phyloP scores from a whole-genome alignment of 192 early-diverging fungal species.

The Rhizophlyctis rosea region DNA sequence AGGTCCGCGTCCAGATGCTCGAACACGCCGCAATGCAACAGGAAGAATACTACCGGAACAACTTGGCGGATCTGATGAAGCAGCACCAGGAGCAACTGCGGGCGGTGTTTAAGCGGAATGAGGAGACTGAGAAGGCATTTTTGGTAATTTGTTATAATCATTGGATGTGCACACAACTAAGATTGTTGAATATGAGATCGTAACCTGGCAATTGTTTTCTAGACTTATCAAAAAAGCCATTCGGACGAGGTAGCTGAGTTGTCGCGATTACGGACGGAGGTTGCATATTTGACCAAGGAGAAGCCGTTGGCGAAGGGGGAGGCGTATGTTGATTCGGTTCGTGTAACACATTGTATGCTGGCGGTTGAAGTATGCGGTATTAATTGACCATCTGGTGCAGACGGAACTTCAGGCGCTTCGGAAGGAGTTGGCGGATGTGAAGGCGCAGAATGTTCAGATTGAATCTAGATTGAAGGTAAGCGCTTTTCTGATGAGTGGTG shows the following conservation, averaged over 20 bases:
- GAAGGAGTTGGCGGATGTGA: slow-evolving; percentile 13
- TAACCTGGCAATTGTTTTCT: too few species aligned
- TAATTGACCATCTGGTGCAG: too few species aligned
- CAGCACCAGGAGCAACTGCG: slow-evolving; percentile 48
- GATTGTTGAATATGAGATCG: too few species aligned
- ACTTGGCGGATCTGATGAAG: slow-evolving; percentile 42
- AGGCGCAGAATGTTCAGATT: slow-evolving; percentile 31
- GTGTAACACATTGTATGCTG: neutral
- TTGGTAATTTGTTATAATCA: slow-evolving; percentile 21
- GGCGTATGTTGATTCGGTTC: neutral
- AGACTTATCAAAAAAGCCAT: slow-evolving; percentile 37
- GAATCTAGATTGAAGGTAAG: slow-evolving; percentile 41
- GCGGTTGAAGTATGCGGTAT: too few species aligned
- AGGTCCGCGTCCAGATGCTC: slow-evolving; percentile 39
- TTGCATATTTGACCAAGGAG: neutral
- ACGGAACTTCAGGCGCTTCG: slow-evolving; percentile 16
- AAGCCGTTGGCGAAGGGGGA: neutral
- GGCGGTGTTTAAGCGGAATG: slow-evolving; percentile 39
- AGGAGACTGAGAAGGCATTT: slow-evolving; percentile 47
- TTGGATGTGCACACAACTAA: too few species aligned
- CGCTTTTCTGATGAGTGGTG: neutral
- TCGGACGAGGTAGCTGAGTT: slow-evolving; percentile 33
- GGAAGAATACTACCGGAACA: slow-evolving; percentile 43
- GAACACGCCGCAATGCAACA: slow-evolving; percentile 42
- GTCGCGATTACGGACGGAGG: slow-evolving; percentile 21